Evolutionary conservation across 169 alveolate genomes (phyloP).

Genomic region (Eimeria acervulina): DNA sequence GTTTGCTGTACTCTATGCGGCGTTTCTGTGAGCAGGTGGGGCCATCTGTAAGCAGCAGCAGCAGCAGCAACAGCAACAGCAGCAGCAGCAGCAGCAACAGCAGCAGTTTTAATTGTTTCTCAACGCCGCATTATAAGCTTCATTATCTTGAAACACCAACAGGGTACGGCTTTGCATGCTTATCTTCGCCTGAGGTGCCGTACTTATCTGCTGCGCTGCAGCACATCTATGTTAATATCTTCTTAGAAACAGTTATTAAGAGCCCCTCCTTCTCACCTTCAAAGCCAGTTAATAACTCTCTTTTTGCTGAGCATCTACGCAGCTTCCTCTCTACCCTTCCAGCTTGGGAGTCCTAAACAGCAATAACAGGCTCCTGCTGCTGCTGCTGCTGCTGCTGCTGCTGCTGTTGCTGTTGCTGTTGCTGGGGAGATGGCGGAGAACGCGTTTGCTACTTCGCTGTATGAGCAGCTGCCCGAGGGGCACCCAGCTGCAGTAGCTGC

Average conservation of each 20-base stretch:
- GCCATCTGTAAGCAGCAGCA: constrained; percentile 24
- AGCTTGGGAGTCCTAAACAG: neutral
- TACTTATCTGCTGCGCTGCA: constrained; percentile 38
- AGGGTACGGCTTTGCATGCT: constrained; percentile 81
- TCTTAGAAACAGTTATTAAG: constrained; percentile 51
- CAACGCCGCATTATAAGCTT: constrained; percentile 55
- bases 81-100: constrained; percentile 68
- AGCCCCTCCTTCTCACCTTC: constrained; percentile 44
- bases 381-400: constrained; percentile 56
- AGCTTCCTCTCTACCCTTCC: constrained; percentile 59
- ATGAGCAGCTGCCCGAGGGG: constrained; percentile 45
- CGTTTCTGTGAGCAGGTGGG: constrained; percentile 77
- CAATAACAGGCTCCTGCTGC: neutral
- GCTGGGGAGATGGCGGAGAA: neutral
- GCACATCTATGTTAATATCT: constrained; percentile 44
- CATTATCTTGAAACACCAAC: constrained; percentile 69
- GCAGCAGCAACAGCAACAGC: constrained; percentile 68
- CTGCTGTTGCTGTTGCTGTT: constrained; percentile 38
- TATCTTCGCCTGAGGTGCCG: constrained; percentile 82
- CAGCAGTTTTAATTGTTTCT: constrained; percentile 58
- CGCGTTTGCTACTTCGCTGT: constrained; percentile 47
- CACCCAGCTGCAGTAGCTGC: too few relatives aligned
- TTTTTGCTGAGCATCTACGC: constrained; percentile 38
- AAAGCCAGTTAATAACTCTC: constrained; percentile 25
- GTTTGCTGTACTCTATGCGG: constrained; percentile 72